Base-by-base conservation (phyloP, 2,329 filamentous ascomycete species). In the Fusarium devonianum region DNA sequence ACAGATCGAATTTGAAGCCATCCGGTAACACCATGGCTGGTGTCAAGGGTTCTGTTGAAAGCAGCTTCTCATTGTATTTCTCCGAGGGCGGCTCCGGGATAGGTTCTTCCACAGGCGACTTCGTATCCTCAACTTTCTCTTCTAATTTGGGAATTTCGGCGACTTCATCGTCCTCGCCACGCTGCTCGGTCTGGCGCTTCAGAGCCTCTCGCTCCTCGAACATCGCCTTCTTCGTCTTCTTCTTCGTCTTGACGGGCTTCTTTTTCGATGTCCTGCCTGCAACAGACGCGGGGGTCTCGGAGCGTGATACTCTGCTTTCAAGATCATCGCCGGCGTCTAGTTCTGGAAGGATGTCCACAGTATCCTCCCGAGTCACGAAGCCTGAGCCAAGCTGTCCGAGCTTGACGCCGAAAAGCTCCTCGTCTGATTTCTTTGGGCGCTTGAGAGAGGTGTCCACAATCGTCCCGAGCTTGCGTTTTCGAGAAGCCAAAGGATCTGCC, bases 381-480 rank as follows among this genome's bases (percentile, higher is more conserved):
- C 80, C 78, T 21, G 74, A 71, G 43, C 81, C 79, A 16, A 83
- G 75, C 46, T 75, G 77, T 39, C 78, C 76, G 16, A 83, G 77
- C 23, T 80, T 82, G 33, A 88, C 77, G 11, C 83, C 85, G 66
- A 92, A 92, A 5, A 93, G 77, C 62, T 91, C 89, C 62, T 93
- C 89, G 49, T 92, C 89, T 0, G 79, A 79, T 68, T 90, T 91
- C 75, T 92, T 93, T 63, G 87, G 88, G 37, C 90, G 85, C 71
- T 96, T 94, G 39, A 89, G 83, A 35, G 87, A 82, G 44, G 82
- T 81, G 49, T 89, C 83, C 14, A 89, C 81, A 26, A 87, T 85
- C 2, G 51, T 49, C 28, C 88, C 83, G 28, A 90, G 78, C 71
- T 93, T 94, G 58, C 89, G 85, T 70, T 96, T 94, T 69, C 74